A percentile compares a stretch with the other conserved stretches of the same genome.
phyloP scores from a whole-genome alignment of 192 early-diverging fungal species.

The Coemansia sp. region DNA sequence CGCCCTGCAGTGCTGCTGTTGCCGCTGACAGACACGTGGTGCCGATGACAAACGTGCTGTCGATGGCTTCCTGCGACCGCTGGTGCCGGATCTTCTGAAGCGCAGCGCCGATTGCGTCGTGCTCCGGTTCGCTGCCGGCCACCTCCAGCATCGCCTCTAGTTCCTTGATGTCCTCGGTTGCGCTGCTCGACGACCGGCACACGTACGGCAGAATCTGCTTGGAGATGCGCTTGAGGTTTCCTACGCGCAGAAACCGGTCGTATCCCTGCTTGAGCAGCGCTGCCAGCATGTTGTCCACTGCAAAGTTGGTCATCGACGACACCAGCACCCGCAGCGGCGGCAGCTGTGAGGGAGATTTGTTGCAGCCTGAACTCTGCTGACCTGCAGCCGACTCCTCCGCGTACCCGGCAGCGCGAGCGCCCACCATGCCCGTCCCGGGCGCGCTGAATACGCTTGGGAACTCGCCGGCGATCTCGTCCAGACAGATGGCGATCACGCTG shows the following conservation, averaged over 20 bases:
- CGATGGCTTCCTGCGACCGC: conserved; percentile 25
- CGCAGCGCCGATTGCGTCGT: conserved; percentile 29
- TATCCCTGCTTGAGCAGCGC: conserved; percentile 65
- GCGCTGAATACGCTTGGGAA: conserved; percentile 29
- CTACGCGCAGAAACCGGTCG: conserved; percentile 67
- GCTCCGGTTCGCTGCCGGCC: conserved; percentile 56
- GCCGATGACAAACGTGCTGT: conserved; percentile 60
- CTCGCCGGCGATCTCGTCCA: conserved; percentile 57
- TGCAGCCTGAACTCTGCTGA: not conserved
- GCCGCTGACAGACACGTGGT: conserved; percentile 80
- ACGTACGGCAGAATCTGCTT: conserved; percentile 68
- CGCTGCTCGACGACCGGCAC: conserved; percentile 34
- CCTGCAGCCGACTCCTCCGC: not conserved
- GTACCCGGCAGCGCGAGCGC: conserved; percentile 2
- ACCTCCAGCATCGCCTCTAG: conserved; percentile 71
- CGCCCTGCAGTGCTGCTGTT: conserved; percentile 66
- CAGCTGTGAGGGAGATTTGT: not conserved
- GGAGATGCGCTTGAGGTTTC: conserved; percentile 69
- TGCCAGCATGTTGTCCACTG: conserved; percentile 71
- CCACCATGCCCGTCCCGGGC: not conserved
- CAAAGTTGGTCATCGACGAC: conserved; percentile 76
- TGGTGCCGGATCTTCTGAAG: conserved; percentile 54
- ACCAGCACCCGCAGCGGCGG: conserved; percentile 60
- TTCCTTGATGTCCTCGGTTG: conserved; percentile 69
- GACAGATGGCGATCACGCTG: conserved; percentile 61